phyloP scores from a whole-genome alignment of 805 yeast genomes.

The Yarrowia deformans region DNA sequence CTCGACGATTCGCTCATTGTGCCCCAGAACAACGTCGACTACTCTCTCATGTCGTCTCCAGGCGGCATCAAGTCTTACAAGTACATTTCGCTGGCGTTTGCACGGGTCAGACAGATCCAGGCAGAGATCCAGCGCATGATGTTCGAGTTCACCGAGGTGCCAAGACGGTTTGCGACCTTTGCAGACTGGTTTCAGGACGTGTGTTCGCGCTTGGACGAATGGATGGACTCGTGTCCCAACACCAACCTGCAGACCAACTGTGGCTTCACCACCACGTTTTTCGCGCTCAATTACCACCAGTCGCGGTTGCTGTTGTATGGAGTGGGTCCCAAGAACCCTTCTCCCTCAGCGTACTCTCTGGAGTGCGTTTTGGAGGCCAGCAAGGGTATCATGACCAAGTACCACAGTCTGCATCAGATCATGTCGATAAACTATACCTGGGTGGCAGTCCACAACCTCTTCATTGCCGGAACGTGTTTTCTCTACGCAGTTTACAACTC shows the following conservation, averaged over 20 bases:
- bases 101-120: constrained; percentile 74
- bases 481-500: constrained; percentile 78
- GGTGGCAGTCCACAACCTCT: constrained; percentile 89
- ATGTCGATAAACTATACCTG: constrained; percentile 82
- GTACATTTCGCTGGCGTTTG: constrained; percentile 68
- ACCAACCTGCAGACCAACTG: constrained; percentile 69
- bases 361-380: constrained; percentile 67
- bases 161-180: constrained; percentile 63
- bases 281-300: constrained; percentile 78
- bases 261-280: constrained; percentile 72
- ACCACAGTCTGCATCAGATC: constrained; percentile 62
- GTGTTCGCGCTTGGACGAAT: constrained; percentile 60
- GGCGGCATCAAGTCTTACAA: constrained; percentile 65
- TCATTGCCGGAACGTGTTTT: constrained; percentile 88
- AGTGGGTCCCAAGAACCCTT: constrained; percentile 71
- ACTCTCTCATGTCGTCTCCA: constrained; percentile 19
- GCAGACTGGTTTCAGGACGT: constrained; percentile 70
- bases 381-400: constrained; percentile 68
- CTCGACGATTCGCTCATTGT: constrained; percentile 70
- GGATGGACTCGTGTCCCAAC: constrained; percentile 68
- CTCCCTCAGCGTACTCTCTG: constrained; percentile 62
- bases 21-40: constrained; percentile 27
- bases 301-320: constrained; percentile 77
- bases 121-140: constrained; percentile 75
- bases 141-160: constrained; percentile 75